Base-by-base conservation (phyloP, 164 flowering plant genomes). In the Chimonanthus praecox region DNA sequence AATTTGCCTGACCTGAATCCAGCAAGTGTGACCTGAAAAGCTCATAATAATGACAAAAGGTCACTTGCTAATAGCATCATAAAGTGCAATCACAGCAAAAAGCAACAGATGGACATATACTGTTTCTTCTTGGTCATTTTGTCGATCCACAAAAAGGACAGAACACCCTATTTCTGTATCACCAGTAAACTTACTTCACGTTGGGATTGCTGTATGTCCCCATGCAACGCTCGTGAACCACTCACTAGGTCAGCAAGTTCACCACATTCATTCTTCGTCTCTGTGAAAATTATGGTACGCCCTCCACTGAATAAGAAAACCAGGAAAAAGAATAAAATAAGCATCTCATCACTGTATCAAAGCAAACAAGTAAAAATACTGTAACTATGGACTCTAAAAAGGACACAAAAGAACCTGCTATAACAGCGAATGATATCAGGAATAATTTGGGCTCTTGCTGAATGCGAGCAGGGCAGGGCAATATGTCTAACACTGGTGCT, bases 1-100 rank as follows among this genome's bases (percentile, higher is more conserved):
- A 93, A 95, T 77, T 92, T 95, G 33, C 99, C 98, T 7, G 91
- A 84, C 79, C 97, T 84, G 78, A 95, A 95, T 73, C 92, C 99
- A 69, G 83, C 51, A 75, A 95, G 94, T 0, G 99, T 95, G 43
- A 90, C 89, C 98, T 95, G 86, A 49, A 77, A 48, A 48, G n/a
- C 18, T 66, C 5, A 47, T 8, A 47, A 70, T n/a, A 66, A 3
- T 5, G 13, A 43, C 8, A 16, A 21, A 49, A 46, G 45, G 46
- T 47, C 16, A 43, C 16, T 33, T 51, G 6, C n/a, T 48, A 47
- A 48, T 16, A 47, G 43, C 10, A 33, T 10, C 60, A 47, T 47
- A 13, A 47, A 47, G 51, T 2, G 45, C 44, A 47, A 43, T 68
- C 7, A 48, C 51, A 48, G 58, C 70, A 6, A 65, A 65, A 15